phyloP scores from a whole-genome alignment of 805 yeast species.

The Maudiozyma barnettii region DNA sequence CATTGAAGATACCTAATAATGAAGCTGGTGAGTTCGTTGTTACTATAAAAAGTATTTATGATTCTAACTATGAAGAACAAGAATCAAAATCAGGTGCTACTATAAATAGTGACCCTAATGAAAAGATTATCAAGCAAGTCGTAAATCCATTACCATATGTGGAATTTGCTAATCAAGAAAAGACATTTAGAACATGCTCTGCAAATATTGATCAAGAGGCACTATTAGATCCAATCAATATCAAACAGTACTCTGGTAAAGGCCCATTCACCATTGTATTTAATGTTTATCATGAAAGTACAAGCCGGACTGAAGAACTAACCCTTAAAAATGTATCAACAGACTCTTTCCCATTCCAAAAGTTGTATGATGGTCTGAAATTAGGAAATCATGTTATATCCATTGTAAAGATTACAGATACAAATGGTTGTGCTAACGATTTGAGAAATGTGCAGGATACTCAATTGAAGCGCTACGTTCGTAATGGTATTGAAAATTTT shows the following conservation, averaged over 20 bases:
- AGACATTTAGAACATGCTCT: constrained; percentile 43
- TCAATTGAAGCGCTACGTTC: constrained; percentile 31
- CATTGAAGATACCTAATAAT: constrained; percentile 36
- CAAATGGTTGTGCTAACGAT: constrained; percentile 55
- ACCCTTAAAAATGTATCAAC: constrained; percentile 36
- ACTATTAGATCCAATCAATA: constrained; percentile 41
- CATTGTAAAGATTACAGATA: constrained; percentile 51
- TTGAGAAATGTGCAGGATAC: constrained; percentile 25
- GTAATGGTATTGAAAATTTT: constrained; percentile 51
- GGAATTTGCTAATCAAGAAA: constrained; percentile 38
- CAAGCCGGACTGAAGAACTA: constrained; percentile 42
- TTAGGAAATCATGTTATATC: constrained; percentile 65
- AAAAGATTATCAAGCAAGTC: constrained; percentile 37
- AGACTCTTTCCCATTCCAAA: constrained; percentile 30
- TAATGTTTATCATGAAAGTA: constrained; percentile 49
- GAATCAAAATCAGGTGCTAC: constrained; percentile 15
- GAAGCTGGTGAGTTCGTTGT: constrained; percentile 55
- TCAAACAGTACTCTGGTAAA: constrained; percentile 43
- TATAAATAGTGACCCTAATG: constrained; percentile 4
- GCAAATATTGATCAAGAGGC: constrained; percentile 29
- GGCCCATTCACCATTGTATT: constrained; percentile 55
- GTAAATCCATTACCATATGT: constrained; percentile 59
- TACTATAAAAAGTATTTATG: constrained; percentile 52
- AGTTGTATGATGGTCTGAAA: constrained; percentile 42
- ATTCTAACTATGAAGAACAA: constrained; percentile 45